Evolutionary conservation across 352 stramenopile species (phyloP).

Genomic region (Ophiocytium majus): DNA sequence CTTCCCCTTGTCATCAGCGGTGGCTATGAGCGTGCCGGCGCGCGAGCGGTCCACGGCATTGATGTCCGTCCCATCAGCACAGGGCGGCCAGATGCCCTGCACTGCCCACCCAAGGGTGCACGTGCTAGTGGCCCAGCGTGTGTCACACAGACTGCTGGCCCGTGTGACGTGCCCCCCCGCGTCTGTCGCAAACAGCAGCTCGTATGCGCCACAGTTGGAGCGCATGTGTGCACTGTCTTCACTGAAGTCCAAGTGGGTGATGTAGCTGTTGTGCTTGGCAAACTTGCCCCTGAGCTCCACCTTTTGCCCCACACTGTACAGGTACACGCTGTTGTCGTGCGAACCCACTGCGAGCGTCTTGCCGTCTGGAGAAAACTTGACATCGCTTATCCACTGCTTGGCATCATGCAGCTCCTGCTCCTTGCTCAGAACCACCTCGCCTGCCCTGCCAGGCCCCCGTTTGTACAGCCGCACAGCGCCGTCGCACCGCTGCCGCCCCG

Average conservation of each 20-base stretch:
- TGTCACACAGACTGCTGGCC: background rate
- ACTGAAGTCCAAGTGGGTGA: slow-evolving; percentile 76
- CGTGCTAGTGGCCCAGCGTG: slow-evolving; percentile 70
- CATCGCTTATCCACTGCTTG: slow-evolving; percentile 71
- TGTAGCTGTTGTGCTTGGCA: slow-evolving; percentile 72
- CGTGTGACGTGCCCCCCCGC: background rate
- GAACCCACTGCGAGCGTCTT: slow-evolving; percentile 71
- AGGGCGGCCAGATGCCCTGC: slow-evolving; percentile 70
- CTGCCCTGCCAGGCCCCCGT: background rate
- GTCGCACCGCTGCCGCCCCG: background rate
- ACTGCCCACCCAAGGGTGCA: slow-evolving; percentile 76
- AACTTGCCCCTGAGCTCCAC: slow-evolving; percentile 62
- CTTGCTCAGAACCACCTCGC: slow-evolving; percentile 62
- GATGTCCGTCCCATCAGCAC: slow-evolving; percentile 63
- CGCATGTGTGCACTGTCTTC: slow-evolving; percentile 69
- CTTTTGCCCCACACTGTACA: slow-evolving; percentile 72
- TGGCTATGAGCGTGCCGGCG: slow-evolving; percentile 64
- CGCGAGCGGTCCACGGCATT: background rate
- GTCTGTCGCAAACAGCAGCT: slow-evolving; percentile 68
- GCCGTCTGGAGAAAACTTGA: slow-evolving; percentile 79
- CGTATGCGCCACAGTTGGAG: slow-evolving; percentile 64
- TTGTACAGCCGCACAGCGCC: background rate
- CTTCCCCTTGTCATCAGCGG: slow-evolving; percentile 73
- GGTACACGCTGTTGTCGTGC: slow-evolving; percentile 78
- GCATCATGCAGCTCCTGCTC: slow-evolving; percentile 76